A percentile compares a stretch with the other conserved stretches of the same genome.
Conservation (phyloP, 352 stramenopile species). For the Phytophthora megakarya region DNA sequence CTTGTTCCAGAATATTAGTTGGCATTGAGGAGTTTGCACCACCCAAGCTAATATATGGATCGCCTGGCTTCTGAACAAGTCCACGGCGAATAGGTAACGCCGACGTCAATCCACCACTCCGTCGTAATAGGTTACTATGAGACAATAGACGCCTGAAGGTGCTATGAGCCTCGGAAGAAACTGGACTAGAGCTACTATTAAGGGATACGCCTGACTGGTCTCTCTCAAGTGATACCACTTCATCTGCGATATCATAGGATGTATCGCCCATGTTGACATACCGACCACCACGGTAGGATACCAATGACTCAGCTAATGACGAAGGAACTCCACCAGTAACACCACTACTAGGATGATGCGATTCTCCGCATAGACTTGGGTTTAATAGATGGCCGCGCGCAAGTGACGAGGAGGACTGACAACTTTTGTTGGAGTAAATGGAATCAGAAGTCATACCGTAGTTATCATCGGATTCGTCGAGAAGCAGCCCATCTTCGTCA, state of each 20-base stretch:
- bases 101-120: constrained; percentile 36
- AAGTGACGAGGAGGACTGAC: constrained; percentile 36
- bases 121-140: constrained; percentile 65
- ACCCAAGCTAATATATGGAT: constrained; percentile 50
- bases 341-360: constrained; percentile 8
- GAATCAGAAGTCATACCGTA: constrained; percentile 65
- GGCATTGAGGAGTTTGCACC: constrained; percentile 36
- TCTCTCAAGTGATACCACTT: constrained; percentile 36
- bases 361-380: constrained; percentile 24
- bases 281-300: constrained; percentile 33
- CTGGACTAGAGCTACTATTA: constrained; percentile 43
- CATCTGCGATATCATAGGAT: constrained; percentile 39
- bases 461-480: constrained; percentile 51
- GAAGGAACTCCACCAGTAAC: constrained; percentile 16
- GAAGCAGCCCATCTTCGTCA: constrained; percentile 35
- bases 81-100: constrained; percentile 44
- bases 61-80: constrained; percentile 47
- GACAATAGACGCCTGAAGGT: constrained; percentile 66
- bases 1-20: constrained; percentile 70
- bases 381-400: constrained; percentile 31
- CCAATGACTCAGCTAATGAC: constrained; percentile 31
- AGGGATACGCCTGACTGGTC: constrained; percentile 40
- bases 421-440: constrained; percentile 68
- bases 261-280: constrained; percentile 37
- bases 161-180: constrained; percentile 44